Conservation (phyloP, 805 yeast genomes). For the Cyberlindnera subsufficiens region DNA sequence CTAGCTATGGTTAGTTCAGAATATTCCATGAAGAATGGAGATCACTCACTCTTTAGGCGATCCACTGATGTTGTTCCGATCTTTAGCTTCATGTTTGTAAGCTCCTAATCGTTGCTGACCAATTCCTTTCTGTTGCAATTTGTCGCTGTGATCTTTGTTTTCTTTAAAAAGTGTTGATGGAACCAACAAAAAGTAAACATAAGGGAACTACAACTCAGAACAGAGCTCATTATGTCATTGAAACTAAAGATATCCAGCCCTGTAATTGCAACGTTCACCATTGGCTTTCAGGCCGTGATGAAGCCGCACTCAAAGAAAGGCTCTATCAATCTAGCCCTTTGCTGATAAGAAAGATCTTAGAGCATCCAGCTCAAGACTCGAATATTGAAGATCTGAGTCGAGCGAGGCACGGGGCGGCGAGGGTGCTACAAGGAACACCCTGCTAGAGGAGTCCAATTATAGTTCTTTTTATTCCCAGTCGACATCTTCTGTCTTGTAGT, state of each 20-base stretch:
- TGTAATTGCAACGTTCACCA: conserved; percentile 24
- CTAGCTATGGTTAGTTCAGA: conserved; percentile 14
- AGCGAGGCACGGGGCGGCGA: conserved; percentile 59
- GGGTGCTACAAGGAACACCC: conserved; percentile 1
- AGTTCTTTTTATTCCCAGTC: conserved; percentile 35
- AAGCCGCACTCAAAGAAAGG: conserved; percentile 58
- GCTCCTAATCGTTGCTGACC: neutral
- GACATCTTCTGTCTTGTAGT: conserved; percentile 83
- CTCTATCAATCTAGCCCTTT: conserved; percentile 43
- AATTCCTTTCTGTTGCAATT: neutral
- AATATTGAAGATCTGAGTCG: conserved; percentile 32
- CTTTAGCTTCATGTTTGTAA: conserved; percentile 26
- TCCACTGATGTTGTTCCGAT: conserved; percentile 24
- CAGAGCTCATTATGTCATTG: neutral
- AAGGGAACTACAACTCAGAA: neutral
- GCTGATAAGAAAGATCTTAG: conserved; percentile 4
- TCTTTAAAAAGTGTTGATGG: neutral
- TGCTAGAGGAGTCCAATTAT: neutral
- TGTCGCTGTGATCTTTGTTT: neutral
- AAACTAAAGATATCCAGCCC: conserved; percentile 15
- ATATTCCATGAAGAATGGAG: too few relatives aligned
- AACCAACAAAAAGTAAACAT: too few relatives aligned
- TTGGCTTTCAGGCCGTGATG: conserved; percentile 27
- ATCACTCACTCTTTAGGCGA: conserved; percentile 22
- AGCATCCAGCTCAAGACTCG: conserved; percentile 61